Evolutionary conservation across 1,139 yeast genomes (phyloP).

Genomic region (Pichia norvegensis): DNA sequence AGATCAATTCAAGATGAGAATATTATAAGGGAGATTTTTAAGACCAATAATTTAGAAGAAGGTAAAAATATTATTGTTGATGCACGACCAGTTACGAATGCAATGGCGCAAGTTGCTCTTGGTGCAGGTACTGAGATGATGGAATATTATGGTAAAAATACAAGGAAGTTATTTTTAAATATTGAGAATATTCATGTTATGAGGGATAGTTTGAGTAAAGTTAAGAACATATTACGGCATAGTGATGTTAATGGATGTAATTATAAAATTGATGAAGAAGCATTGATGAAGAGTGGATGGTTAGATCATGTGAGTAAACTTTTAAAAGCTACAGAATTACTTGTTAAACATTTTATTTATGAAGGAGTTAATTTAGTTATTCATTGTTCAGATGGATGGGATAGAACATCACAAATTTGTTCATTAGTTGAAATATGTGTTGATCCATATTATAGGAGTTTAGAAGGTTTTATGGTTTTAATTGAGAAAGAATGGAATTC

Average conservation of each 20-base stretch:
- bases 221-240: constrained; percentile 57
- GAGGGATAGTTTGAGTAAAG: constrained; percentile 69
- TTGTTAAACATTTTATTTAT: constrained; percentile 71
- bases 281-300: constrained; percentile 70
- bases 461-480: constrained; percentile 76
- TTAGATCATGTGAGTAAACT: constrained; percentile 61
- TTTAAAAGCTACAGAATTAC: constrained; percentile 67
- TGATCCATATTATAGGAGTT: constrained; percentile 83
- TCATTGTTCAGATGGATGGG: constrained; percentile 99
- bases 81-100: constrained; percentile 87
- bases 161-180: constrained; percentile 63
- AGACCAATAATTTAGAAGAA: constrained; percentile 28
- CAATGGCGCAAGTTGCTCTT: constrained; percentile 91
- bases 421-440: constrained; percentile 79
- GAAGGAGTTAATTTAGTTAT: constrained; percentile 77
- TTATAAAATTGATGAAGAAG: constrained; percentile 34
- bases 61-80: constrained; percentile 69
- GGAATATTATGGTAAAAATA: constrained; percentile 60
- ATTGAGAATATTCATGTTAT: constrained; percentile 94
- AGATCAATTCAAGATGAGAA: constrained; percentile 90
- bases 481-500: constrained; percentile 94
- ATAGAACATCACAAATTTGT: constrained; percentile 83
- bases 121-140: constrained; percentile 96
- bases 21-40: constrained; percentile 64
- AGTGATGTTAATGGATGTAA: constrained; percentile 42